A percentile compares a stretch with the other conserved stretches of the same genome.
These are phyloP conservation scores for Solanum commersonii DNA, from an alignment of 257 asterid genomes.

Conservation along the genomic window DNA sequence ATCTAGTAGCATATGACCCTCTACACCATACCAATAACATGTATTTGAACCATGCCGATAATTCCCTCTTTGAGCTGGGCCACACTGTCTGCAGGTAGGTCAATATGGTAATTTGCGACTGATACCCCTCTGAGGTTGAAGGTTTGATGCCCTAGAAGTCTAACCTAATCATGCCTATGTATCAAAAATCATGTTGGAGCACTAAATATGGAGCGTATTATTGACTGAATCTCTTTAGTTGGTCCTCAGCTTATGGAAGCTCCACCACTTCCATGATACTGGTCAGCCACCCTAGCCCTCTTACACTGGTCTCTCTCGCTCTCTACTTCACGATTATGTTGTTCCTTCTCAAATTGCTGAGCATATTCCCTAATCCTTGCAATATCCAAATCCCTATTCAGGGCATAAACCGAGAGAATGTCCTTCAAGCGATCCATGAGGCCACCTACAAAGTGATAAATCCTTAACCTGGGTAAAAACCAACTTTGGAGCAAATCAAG, in stretches of 20 bases:
- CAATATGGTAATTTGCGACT: neutral
- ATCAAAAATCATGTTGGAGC: neutral
- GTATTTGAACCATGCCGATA: neutral
- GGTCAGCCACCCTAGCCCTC: neutral
- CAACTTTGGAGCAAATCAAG: neutral
- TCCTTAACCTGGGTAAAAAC: neutral
- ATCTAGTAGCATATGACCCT: neutral
- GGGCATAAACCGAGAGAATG: neutral
- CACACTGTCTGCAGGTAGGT: neutral
- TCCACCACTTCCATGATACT: neutral
- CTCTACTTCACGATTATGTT: neutral
- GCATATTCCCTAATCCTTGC: neutral
- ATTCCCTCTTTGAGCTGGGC: neutral
- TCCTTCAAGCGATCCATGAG: neutral
- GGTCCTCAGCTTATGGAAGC: neutral
- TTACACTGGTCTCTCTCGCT: neutral
- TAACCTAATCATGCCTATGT: neutral
- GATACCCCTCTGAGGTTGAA: neutral
- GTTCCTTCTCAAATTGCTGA: neutral
- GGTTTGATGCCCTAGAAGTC: neutral
- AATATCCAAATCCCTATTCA: neutral
- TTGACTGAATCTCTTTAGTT: neutral
- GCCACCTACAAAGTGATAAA: neutral
- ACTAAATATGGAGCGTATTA: too few relatives aligned
- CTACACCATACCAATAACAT: neutral